Evolutionary conservation across 2,329 filamentous ascomycete species (phyloP).

Genomic region (Coniochaeta sp.): DNA sequence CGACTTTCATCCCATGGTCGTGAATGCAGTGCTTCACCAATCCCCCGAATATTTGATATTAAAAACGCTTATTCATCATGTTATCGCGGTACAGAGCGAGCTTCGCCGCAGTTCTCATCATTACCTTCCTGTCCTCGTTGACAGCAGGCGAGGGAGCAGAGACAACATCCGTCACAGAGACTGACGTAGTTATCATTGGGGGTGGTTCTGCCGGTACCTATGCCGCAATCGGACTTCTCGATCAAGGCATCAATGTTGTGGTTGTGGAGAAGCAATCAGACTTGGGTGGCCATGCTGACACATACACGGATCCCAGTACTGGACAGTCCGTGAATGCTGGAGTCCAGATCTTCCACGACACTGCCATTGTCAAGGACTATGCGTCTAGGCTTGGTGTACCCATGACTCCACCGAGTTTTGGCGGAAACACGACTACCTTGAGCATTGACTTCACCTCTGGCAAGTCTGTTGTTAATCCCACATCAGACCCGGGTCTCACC

Average conservation of each 20-base stretch:
- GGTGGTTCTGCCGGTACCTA: slow-evolving; percentile 8
- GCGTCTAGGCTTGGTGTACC: slow-evolving; percentile 21
- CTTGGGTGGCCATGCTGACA: slow-evolving; percentile 23
- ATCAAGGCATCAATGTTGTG: slow-evolving; percentile 6
- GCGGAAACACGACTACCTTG: slow-evolving; percentile 11
- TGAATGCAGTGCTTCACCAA: no score
- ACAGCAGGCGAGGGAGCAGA: slow-evolving; percentile 5
- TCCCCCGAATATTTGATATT: no score
- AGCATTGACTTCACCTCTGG: slow-evolving; percentile 18
- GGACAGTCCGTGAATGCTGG: slow-evolving; percentile 14
- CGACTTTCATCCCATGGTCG: no score
- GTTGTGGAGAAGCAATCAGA: slow-evolving; percentile 7
- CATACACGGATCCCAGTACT: slow-evolving; percentile 18
- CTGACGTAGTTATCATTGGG: slow-evolving; percentile 8
- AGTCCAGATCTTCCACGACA: slow-evolving; percentile 17
- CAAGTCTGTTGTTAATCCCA: slow-evolving; percentile 5
- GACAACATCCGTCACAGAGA: not conserved
- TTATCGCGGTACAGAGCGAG: not conserved
- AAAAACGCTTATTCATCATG: not conserved
- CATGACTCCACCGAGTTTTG: not conserved
- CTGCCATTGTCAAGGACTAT: slow-evolving; percentile 24
- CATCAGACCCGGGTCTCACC: not conserved
- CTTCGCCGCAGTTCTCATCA: not conserved
- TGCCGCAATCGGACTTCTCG: slow-evolving; percentile 7
- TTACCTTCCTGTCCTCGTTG: not conserved